Percentiles rank a stretch among this genome's conserved stretches.
phyloP scores from a whole-genome alignment of 495 filamentous ascomycete genomes.

The Tetracladium marchalianum region DNA sequence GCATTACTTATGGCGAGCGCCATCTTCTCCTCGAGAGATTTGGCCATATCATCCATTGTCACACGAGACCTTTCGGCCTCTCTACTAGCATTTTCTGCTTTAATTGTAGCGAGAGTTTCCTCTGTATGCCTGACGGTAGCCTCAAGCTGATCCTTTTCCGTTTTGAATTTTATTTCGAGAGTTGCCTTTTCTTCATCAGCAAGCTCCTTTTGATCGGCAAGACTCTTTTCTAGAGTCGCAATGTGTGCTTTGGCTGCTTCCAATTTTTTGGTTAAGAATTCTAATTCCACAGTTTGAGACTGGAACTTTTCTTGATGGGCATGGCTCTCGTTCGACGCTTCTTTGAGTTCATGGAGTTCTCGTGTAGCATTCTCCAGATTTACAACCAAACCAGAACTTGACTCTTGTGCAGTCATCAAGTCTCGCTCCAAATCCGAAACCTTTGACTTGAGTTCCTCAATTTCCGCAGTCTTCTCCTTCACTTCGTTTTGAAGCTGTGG shows the following conservation, averaged over 20 bases:
- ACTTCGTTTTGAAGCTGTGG: conserved; percentile 54
- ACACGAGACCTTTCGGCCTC: conserved; percentile 10
- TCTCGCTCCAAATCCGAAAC: conserved; percentile 33
- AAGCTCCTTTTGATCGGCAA: conserved; percentile 20
- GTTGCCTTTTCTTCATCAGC: conserved; percentile 15
- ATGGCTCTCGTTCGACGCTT: conserved; percentile 32
- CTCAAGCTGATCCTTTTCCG: neutral
- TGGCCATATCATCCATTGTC: conserved; percentile 7
- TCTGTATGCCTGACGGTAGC: conserved; percentile 11
- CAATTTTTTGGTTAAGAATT: conserved; percentile 31
- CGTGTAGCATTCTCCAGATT: conserved; percentile 38
- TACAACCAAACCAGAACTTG: conserved; percentile 27
- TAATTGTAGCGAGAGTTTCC: conserved; percentile 5
- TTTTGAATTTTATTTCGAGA: conserved; percentile 14
- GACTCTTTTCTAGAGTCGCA: conserved; percentile 17
- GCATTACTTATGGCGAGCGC: conserved; percentile 13
- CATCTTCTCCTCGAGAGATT: conserved; percentile 1
- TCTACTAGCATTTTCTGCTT: conserved; percentile 13
- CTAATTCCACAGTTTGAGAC: conserved; percentile 14
- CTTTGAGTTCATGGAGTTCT: conserved; percentile 44
- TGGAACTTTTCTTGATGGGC: conserved; percentile 10
- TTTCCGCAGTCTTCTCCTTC: conserved; percentile 51
- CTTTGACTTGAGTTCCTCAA: conserved; percentile 53
- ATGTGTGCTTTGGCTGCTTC: conserved; percentile 31
- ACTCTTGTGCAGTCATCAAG: conserved; percentile 26